Base-by-base conservation (phyloP, 2,329 filamentous ascomycete species). In the Ophiostoma perfectum region DNA sequence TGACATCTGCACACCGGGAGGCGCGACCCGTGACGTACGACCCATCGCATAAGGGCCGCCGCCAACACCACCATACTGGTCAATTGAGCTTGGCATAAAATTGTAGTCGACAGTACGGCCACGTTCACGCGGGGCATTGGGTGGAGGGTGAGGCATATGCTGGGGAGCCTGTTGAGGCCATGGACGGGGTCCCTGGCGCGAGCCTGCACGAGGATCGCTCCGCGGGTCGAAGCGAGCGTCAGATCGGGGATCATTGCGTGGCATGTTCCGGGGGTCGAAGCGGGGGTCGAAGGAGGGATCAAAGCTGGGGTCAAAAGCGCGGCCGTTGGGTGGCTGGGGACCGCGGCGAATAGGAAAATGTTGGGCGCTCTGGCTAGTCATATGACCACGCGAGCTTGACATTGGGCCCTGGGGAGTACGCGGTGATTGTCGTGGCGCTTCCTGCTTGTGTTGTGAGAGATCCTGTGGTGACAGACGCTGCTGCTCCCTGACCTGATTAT, bases 51-150 rank as follows among this genome's bases (percentile, higher is more conserved):
- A 65, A 2, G 58, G 27, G 27, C 65, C 39, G 5, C 67, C 64
- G 4, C 47, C 60, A 4, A 60, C 36, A 41, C 49, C 63, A 9
- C 68, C 65, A 18, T 66, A 66, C 14, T 52, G 67, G 64, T 64
- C 67, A n/a, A 65, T 58, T 1, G 58, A 8, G 38, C 65, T 65
- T 5, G 58, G n/a, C 11, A 47, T 41, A 38, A 62, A 42, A 11
- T 65, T 18, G 38, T 52, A 38, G 36, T 42, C 18, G 7, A 52
- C 63, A 12, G 27, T 8, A 18, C 63, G 63, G 18, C 63, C 63
- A 14, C 63, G 62, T 8, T 63, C 55, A 38, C 55, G 55, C 9
- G 38, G 58, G 16, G 14, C 58, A 18, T 38, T 39, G 16, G 60
- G 38, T 5, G 38, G 63, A 8, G n/a, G 18, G 9, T 45, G 62